Base-by-base conservation (phyloP, 1,139 yeast genomes). In the Oligophagozyma castellii region DNA sequence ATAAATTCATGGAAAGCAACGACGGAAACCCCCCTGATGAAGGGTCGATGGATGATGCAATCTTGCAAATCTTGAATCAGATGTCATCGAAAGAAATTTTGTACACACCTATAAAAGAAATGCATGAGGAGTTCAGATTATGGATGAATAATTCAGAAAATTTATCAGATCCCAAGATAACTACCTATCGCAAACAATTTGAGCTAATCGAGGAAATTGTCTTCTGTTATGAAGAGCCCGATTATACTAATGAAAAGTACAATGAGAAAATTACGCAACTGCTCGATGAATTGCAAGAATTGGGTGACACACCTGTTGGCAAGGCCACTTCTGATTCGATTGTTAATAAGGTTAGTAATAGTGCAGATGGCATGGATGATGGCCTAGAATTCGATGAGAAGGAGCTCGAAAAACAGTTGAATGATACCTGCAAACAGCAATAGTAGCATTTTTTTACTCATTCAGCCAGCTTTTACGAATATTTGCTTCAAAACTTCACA, bases 41-140 rank as follows among this genome's bases (percentile, higher is more conserved):
- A 44, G 73, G 69, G 61, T 64, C 67, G 11, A 29, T 29, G 40
- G 67, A 78, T 30, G 71, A 73, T 37, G 61, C 86, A 26, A 62
- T 86, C 38, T 67, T 70, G 16, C 84, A 79, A 30, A 75, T 86
- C 75, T 64, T 89, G 46, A 77, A 75, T 36, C 92, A 83, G 51
- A 66, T 89, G 53, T 72, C 92, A 12, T 74, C 93, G 5, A 86
- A 83, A 51, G 92, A 77, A 34, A 81, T 86, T 18, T 63, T 89
- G 28, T 86, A 81, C 49, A 93, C 79, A 42, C 95, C 96, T 2
- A 68, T 89, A 57, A 78, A 75, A 46, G 94, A 83, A 36, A 65
- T 86, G 53, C 71, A 76, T 38, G 58, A 63, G 13, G 81, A 80
- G 40, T 74, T 71, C 48, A 48, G 50, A 4, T 29, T 38, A 19